Evolutionary conservation across 2,329 filamentous ascomycete species (phyloP).

Genomic region (Chaetomiaceae sp.): DNA sequence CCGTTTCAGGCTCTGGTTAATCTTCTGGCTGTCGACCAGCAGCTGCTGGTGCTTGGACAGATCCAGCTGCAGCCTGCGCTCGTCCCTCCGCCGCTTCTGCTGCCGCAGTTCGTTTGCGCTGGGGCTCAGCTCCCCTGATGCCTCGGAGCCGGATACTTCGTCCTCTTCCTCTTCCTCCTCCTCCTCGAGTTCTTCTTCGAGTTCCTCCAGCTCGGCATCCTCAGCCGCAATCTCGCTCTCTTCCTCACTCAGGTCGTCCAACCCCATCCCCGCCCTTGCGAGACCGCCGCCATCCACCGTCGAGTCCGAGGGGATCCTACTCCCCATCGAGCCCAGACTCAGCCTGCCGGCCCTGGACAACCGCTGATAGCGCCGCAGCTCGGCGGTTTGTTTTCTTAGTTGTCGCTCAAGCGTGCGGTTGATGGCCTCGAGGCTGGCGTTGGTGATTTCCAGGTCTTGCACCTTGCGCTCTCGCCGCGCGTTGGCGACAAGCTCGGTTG

Average conservation of each 20-base stretch:
- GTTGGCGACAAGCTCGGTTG: slow-evolving; percentile 74
- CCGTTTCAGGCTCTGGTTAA: slow-evolving; percentile 88
- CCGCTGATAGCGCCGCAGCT: slow-evolving; percentile 80
- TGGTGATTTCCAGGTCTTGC: slow-evolving; percentile 92
- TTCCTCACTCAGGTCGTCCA: slow-evolving; percentile 51
- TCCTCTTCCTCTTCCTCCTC: slow-evolving; percentile 48
- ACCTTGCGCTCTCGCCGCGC: slow-evolving; percentile 91
- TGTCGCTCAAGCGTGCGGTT: slow-evolving; percentile 90
- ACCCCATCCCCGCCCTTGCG: slow-evolving; percentile 40
- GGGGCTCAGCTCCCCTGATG: slow-evolving; percentile 38
- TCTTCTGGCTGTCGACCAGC: slow-evolving; percentile 84
- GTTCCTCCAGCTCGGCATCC: slow-evolving; percentile 48
- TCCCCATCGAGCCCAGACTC: slow-evolving; percentile 43
- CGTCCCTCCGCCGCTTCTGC: slow-evolving; percentile 63
- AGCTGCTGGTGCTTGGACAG: slow-evolving; percentile 84
- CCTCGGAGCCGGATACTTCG: slow-evolving; percentile 40
- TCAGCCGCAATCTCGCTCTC: slow-evolving; percentile 39
- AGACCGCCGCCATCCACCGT: slow-evolving; percentile 38
- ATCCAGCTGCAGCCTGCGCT: slow-evolving; percentile 78
- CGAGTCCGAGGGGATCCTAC: slow-evolving; percentile 41
- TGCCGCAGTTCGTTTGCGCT: slow-evolving; percentile 40
- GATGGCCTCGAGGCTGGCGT: slow-evolving; percentile 90
- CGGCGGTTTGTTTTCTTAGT: slow-evolving; percentile 83
- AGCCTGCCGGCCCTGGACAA: slow-evolving; percentile 76
- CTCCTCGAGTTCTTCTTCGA: slow-evolving; percentile 37